Evolutionary conservation across 2,329 filamentous ascomycete species (phyloP).

Genomic region (Ampelomyces quisqualis): DNA sequence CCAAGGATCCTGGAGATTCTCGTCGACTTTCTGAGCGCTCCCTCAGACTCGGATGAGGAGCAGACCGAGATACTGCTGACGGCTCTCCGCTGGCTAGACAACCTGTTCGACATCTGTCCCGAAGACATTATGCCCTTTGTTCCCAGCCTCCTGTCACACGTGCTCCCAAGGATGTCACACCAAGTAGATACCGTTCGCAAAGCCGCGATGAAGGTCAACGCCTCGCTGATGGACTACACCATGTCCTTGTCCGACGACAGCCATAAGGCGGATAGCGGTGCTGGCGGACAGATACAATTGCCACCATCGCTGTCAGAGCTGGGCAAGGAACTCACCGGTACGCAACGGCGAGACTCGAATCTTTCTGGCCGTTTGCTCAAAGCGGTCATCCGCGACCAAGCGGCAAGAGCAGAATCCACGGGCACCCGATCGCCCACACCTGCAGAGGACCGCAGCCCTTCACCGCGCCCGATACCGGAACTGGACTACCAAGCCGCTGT

Average conservation of each 20-base stretch:
- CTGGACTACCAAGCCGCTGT: conserved; percentile 97
- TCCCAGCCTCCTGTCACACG: conserved; percentile 84
- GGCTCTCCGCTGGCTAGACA: conserved; percentile 90
- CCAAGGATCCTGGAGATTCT: conserved; percentile 88
- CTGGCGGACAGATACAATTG: conserved; percentile 47
- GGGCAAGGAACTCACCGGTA: conserved; percentile 46
- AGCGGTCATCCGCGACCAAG: conserved; percentile 38
- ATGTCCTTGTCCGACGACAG: conserved; percentile 75
- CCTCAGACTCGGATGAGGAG: conserved; percentile 67
- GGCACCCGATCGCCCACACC: conserved; percentile 46
- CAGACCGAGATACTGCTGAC: conserved; percentile 76
- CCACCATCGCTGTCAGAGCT: conserved; percentile 43
- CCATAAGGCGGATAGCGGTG: conserved; percentile 44
- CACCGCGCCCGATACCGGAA: conserved; percentile 57
- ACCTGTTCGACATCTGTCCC: conserved; percentile 94
- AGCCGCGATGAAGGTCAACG: conserved; percentile 86
- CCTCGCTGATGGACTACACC: conserved; percentile 89
- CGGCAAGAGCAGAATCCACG: conserved; percentile 27
- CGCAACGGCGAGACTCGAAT: conserved; percentile 43
- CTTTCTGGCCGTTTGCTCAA: conserved; percentile 39
- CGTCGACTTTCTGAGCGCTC: conserved; percentile 82
- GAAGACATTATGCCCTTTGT: conserved; percentile 96
- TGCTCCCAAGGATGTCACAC: conserved; percentile 91
- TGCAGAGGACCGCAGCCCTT: conserved; percentile 47
- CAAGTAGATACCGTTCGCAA: conserved; percentile 85